Evolutionary conservation across 2,329 filamentous ascomycete species (phyloP).

Genomic region (Calonectria pseudoreteaudii): DNA sequence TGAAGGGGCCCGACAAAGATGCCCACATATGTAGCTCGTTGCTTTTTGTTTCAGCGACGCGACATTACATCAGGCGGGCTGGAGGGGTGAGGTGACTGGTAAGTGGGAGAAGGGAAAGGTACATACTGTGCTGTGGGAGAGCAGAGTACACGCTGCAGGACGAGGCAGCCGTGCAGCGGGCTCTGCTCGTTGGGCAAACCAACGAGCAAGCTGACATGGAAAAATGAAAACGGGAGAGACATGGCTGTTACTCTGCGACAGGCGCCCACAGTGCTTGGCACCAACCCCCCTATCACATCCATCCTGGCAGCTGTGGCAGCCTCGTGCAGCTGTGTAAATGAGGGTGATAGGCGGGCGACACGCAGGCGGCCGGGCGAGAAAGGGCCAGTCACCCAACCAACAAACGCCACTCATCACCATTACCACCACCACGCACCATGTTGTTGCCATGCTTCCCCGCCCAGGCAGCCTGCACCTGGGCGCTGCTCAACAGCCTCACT

Average conservation of each 20-base stretch:
- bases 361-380: slow-evolving; percentile 2
- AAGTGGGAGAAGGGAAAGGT: background rate
- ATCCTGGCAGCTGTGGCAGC: background rate
- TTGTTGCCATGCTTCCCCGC: slow-evolving; percentile 12
- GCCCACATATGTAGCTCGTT: slow-evolving; percentile 7
- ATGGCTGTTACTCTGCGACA: slow-evolving; percentile 9
- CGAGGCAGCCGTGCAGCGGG: background rate
- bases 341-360: slow-evolving; percentile 7
- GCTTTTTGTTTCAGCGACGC: slow-evolving; percentile 11
- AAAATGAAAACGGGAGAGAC: slow-evolving; percentile 6
- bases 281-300: slow-evolving; percentile 2
- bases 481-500: background rate
- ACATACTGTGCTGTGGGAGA: background rate
- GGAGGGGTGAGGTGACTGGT: background rate
- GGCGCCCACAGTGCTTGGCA: slow-evolving; percentile 4
- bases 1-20: background rate
- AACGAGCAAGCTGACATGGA: background rate
- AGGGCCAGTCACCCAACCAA: slow-evolving; percentile 7
- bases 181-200: background rate
- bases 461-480: slow-evolving; percentile 1
- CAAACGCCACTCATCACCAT: background rate
- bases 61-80: background rate
- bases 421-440: background rate
- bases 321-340: slow-evolving; percentile 8
- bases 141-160: background rate